These are phyloP conservation scores for Maudiozyma turicensis DNA, from an alignment of 805 yeast genomes.

Conservation along the genomic window DNA sequence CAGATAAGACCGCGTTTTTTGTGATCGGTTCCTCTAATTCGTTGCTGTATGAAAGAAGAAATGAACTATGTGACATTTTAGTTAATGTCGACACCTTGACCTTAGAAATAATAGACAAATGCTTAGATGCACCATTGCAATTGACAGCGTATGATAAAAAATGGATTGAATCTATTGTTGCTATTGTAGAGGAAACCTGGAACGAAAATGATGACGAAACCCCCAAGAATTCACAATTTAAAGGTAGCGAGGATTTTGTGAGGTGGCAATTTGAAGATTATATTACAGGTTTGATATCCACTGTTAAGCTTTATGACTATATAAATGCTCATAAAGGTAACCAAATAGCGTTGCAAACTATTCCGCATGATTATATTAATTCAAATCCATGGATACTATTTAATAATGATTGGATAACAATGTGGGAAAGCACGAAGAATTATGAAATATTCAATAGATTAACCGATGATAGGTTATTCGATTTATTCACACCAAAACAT, in stretches of 20 bases:
- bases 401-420: conserved; percentile 36
- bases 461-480: conserved; percentile 66
- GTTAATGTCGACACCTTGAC: conserved; percentile 52
- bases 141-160: conserved; percentile 57
- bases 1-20: conserved; percentile 49
- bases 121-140: conserved; percentile 35
- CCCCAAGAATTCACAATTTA: conserved; percentile 39
- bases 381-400: conserved; percentile 33
- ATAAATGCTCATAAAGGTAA: conserved; percentile 30
- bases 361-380: conserved; percentile 22
- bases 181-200: conserved; percentile 41
- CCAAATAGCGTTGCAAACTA: conserved; percentile 29
- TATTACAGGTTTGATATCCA: conserved; percentile 61
- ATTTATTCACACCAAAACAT: conserved; percentile 44
- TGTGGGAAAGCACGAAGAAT: conserved; percentile 49
- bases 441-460: conserved; percentile 42
- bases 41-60: conserved; percentile 56
- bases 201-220: conserved; percentile 32
- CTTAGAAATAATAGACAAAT: conserved; percentile 37
- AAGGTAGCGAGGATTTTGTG: conserved; percentile 81
- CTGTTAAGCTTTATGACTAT: conserved; percentile 61
- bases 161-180: conserved; percentile 54
- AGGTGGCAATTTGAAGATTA: conserved; percentile 88
- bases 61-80: conserved; percentile 55
- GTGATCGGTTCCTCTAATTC: conserved; percentile 85